Percentiles rank a stretch among this genome's conserved stretches.
Evolutionary conservation across 1,284 basidiomycete genomes (phyloP).

Genomic region (Sporisorium reilianum): DNA sequence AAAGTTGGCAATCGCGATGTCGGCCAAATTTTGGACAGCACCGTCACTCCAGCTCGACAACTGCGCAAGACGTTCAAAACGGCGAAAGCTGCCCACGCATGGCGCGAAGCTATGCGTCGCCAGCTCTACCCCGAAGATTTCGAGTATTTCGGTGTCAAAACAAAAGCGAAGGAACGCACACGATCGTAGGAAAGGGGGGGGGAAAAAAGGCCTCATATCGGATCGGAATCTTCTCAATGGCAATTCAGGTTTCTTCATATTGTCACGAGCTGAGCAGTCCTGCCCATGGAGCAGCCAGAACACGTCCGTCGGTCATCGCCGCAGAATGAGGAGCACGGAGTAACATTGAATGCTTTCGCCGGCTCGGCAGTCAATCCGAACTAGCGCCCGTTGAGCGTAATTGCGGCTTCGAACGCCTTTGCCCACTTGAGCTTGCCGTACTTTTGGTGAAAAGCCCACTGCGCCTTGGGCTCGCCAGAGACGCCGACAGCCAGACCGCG

Average conservation of each 20-base stretch:
- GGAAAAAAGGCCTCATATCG: too few relatives aligned
- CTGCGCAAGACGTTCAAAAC: too few relatives aligned
- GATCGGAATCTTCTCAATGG: too few relatives aligned
- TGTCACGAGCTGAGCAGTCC: conserved; percentile 52
- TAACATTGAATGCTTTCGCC: conserved; percentile 48
- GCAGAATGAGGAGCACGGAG: conserved; percentile 54
- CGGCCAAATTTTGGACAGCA: too few relatives aligned
- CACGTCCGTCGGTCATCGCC: conserved; percentile 60
- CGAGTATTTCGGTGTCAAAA: too few relatives aligned
- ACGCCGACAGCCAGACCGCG: conserved; percentile 68
- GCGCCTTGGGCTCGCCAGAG: conserved; percentile 69
- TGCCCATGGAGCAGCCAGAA: conserved; percentile 62
- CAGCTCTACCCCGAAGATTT: too few relatives aligned
- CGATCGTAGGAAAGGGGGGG: too few relatives aligned
- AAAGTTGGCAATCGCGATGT: too few relatives aligned
- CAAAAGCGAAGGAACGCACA: too few relatives aligned
- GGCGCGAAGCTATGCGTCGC: too few relatives aligned
- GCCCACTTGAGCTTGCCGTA: conserved; percentile 68
- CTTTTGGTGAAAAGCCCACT: conserved; percentile 62
- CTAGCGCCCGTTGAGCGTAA: conserved; percentile 61
- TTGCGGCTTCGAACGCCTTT: conserved; percentile 62
- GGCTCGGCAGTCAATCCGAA: conserved; percentile 64
- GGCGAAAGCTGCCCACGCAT: too few relatives aligned
- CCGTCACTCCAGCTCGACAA: too few relatives aligned
- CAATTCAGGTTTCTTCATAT: conserved; percentile 53